Evolutionary conservation across 345 rosid genomes (phyloP).

Genomic region (Chamaenerion angustifolium): DNA sequence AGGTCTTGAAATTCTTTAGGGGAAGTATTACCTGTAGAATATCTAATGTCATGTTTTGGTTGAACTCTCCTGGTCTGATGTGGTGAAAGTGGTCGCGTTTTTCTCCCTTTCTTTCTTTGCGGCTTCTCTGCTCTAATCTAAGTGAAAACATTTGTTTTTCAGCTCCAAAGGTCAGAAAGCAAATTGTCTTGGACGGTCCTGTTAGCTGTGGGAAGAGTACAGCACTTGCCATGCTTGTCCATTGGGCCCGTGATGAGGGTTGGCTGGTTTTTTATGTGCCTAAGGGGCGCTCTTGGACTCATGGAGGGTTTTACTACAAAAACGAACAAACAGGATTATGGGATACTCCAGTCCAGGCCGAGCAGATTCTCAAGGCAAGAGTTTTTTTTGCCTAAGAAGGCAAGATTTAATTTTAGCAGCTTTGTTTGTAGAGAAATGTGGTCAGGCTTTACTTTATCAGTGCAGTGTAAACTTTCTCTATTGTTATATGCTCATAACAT

Average conservation of each 20-base stretch:
- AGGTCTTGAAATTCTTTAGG: too few species aligned
- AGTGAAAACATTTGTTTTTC: not conserved
- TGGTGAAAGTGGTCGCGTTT: not conserved
- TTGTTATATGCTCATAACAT: not conserved
- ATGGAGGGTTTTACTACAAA: conserved; percentile 75
- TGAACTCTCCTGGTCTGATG: too few species aligned
- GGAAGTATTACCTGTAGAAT: too few species aligned
- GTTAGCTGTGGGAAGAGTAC: conserved; percentile 88
- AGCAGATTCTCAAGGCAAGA: conserved; percentile 70
- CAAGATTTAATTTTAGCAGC: too few species aligned
- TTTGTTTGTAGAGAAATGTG: too few species aligned
- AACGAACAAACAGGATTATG: conserved; percentile 70
- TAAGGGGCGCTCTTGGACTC: conserved; percentile 80
- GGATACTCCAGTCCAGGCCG: conserved; percentile 94
- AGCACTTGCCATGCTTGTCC: conserved; percentile 85
- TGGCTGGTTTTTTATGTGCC: conserved; percentile 94
- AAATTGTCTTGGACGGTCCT: conserved; percentile 88
- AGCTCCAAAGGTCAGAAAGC: conserved; percentile 63
- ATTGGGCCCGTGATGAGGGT: conserved; percentile 96
- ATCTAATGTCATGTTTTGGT: too few species aligned
- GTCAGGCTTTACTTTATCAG: not conserved
- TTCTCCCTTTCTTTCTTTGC: not conserved
- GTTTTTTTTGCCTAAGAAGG: conserved; percentile 1
- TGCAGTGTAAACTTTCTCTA: not conserved
- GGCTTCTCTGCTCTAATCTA: not conserved